Evolutionary conservation across 352 stramenopile species (phyloP).

Genomic region (Globisporangium echinulatum): DNA sequence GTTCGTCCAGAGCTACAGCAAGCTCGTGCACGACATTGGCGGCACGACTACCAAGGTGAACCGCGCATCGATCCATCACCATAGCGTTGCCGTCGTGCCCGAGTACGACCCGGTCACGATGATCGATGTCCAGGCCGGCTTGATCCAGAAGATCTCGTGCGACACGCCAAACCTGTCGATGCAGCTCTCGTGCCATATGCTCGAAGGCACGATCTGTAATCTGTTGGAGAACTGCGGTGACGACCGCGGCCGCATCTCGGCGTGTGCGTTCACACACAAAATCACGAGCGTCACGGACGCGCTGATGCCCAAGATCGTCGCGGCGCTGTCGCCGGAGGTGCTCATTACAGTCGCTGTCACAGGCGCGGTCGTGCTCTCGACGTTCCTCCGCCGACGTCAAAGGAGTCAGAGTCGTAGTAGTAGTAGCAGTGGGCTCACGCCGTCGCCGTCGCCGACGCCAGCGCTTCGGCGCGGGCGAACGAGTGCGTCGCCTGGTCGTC

Average conservation of each 20-base stretch:
- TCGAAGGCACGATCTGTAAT: conserved; percentile 86
- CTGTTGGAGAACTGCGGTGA: conserved; percentile 76
- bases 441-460: conserved; percentile 8
- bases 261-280: conserved; percentile 71
- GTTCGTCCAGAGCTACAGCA: conserved; percentile 86
- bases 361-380: conserved; percentile 53
- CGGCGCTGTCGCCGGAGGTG: conserved; percentile 46
- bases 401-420: background rate
- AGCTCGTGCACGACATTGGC: conserved; percentile 79
- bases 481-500: conserved; percentile 10
- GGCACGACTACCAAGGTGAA: conserved; percentile 56
- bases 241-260: conserved; percentile 43
- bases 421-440: conserved; percentile 14
- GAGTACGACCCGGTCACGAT: conserved; percentile 87
- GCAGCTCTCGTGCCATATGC: conserved; percentile 89
- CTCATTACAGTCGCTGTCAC: conserved; percentile 46
- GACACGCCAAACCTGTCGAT: conserved; percentile 83
- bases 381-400: conserved; percentile 40
- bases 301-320: conserved; percentile 38
- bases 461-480: conserved; percentile 21
- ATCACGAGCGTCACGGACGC: conserved; percentile 70
- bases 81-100: conserved; percentile 79
- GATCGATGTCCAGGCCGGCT: conserved; percentile 84
- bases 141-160: conserved; percentile 89
- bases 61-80: conserved; percentile 68